Evolutionary conservation across 805 yeast species (phyloP).

Genomic region (Wickerhamiella azymoides): DNA sequence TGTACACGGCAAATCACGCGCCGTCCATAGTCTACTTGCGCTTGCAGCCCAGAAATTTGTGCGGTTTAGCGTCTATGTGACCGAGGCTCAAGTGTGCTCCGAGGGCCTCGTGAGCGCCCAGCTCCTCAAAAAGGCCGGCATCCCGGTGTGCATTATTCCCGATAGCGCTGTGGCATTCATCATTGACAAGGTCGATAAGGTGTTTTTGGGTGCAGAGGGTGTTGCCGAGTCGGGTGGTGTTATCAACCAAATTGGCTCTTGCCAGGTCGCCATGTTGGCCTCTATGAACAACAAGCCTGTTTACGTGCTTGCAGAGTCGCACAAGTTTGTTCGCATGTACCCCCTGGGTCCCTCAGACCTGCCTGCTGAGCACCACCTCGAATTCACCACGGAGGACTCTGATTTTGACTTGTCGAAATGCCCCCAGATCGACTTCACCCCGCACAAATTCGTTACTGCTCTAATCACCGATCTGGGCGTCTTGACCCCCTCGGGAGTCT

Average conservation of each 20-base stretch:
- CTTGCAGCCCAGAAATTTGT: constrained; percentile 66
- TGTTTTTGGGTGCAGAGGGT: constrained; percentile 96
- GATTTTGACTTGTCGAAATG: constrained; percentile 29
- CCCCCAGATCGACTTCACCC: constrained; percentile 80
- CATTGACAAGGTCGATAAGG: constrained; percentile 81
- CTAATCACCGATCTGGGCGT: constrained; percentile 93
- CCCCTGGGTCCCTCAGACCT: constrained; percentile 89
- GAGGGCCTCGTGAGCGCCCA: constrained; percentile 64
- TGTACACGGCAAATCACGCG: constrained; percentile 86
- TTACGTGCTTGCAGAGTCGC: constrained; percentile 87
- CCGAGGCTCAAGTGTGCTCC: constrained; percentile 81
- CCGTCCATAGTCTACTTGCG: constrained; percentile 60
- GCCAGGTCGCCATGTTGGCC: constrained; percentile 87
- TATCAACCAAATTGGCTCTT: constrained; percentile 81
- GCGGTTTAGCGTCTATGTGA: constrained; percentile 79
- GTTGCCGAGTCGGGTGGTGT: constrained; percentile 98
- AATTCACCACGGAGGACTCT: constrained; percentile 20
- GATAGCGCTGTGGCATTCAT: constrained; percentile 92
- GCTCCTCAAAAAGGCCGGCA: constrained; percentile 49
- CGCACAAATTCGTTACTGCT: constrained; percentile 91
- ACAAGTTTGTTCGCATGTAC: constrained; percentile 90
- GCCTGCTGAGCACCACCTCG: constrained; percentile 41
- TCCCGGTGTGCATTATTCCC: constrained; percentile 77
- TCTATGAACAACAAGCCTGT: constrained; percentile 83
- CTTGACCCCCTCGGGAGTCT: constrained; percentile 91